A percentile compares a stretch with the other conserved stretches of the same genome.
These are phyloP conservation scores for Avena insularis DNA, from an alignment of 176 grass and related monocot genomes.

Conservation along the genomic window DNA sequence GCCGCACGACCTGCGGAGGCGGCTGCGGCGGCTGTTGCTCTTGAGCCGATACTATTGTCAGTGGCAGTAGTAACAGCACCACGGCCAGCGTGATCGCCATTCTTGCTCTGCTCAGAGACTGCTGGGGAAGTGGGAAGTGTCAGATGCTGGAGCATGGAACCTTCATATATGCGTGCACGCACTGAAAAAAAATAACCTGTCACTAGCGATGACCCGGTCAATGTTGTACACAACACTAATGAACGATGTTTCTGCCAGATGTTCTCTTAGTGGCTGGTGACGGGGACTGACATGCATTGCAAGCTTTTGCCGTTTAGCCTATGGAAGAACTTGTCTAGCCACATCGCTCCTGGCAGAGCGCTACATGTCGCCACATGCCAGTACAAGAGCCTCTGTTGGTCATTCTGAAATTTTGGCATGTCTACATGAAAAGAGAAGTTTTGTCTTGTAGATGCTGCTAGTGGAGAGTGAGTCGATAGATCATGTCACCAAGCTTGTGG, in stretches of 20 bases:
- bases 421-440: neutral
- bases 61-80: neutral
- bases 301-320: conserved; percentile 9
- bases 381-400: neutral
- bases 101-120: neutral
- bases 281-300: neutral
- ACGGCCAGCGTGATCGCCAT: neutral
- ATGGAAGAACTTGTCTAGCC: conserved; percentile 6
- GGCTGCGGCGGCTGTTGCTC: neutral
- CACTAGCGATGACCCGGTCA: neutral
- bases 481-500: too few species aligned
- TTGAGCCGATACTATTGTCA: neutral
- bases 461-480: neutral
- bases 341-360: neutral
- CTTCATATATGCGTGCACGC: neutral
- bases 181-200: conserved; percentile 10
- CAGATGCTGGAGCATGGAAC: neutral
- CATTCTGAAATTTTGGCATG: conserved; percentile 9
- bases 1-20: neutral
- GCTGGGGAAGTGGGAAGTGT: conserved; percentile 20
- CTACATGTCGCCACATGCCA: conserved; percentile 15
- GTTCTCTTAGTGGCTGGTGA: neutral
- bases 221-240: neutral
- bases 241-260: neutral
- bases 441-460: neutral